Base-by-base conservation (phyloP, 1,139 yeast species). In the Protomyces arabidopsidicola region DNA sequence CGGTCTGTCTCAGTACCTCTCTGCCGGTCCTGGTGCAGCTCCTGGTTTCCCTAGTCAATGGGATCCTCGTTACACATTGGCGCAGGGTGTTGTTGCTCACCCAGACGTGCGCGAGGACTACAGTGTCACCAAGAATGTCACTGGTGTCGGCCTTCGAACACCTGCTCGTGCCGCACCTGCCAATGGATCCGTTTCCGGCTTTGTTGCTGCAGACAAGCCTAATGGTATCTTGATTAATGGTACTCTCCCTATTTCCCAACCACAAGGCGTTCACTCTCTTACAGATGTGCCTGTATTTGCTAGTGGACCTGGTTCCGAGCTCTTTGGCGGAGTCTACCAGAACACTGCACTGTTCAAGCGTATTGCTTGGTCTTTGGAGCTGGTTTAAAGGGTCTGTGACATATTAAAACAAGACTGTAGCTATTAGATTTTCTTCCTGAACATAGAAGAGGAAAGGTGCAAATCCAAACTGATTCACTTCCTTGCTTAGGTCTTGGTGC, bases 201-300 rank as follows among this genome's bases (percentile, higher is more conserved):
- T 31, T 2, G 50, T 53, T 42, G 48, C 57, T 9, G 57, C 20
- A n/a, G 57, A 53, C 4, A 31, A 39, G 27, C 50, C 57, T 0
- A n/a, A 38, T 3, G 57, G 57, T 6, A 16, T 53, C 1, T 12
- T 36, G 48, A 20, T 27, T 16, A 53, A 53, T 9, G 57, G 57
- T 10, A 53, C 57, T 2, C 16, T 53, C 2, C 50, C 57, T 12
- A 24, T 34, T 9, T 16, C 18, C 14, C 14, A 14, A 4, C 24
- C 50, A 4, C 57, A 53, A 14, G 57, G 57, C 1, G 57, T 53
- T n/a, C 57, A 53, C 22, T 53, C 57, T 16, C 34, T 53, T 18
- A 53, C 57, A 12, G 57, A 53, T 16, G 57, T 53, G 22, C 57
- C 57, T 18, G 57, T 53, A 2, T 53, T 53, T 38, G 48, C 57